Percentiles rank a stretch among this genome's conserved stretches.
These are phyloP conservation scores for Phialophora chinensis DNA, from an alignment of 2,329 filamentous ascomycete genomes.

Conservation along the genomic window DNA sequence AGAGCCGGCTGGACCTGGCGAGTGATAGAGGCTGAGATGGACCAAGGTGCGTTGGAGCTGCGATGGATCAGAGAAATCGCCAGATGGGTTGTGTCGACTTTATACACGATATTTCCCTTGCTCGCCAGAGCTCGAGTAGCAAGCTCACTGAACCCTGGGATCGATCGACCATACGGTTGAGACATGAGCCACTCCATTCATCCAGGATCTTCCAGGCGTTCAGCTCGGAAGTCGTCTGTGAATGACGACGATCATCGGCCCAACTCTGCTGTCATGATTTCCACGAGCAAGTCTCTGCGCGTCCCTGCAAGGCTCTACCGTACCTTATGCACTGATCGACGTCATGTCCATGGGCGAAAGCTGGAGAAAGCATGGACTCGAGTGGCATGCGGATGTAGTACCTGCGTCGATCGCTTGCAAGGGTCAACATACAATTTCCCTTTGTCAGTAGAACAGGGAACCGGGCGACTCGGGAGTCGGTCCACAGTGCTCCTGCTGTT, in stretches of 20 bases:
- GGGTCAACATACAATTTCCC: background rate
- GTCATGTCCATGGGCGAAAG: background rate
- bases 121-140: background rate
- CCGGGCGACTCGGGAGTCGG: background rate
- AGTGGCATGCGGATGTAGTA: background rate
- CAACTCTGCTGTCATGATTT: background rate
- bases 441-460: background rate
- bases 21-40: background rate
- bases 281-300: background rate
- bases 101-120: background rate
- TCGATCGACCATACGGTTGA: constrained; percentile 6
- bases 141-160: background rate
- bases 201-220: constrained; percentile 14
- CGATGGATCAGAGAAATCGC: background rate
- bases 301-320: constrained; percentile 14
- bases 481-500: background rate
- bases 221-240: background rate
- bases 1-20: background rate
- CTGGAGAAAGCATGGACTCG: background rate
- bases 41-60: background rate
- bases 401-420: constrained; percentile 30
- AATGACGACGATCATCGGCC: constrained; percentile 12
- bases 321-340: constrained; percentile 19
- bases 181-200: constrained; percentile 6
- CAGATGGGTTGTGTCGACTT: constrained; percentile 1